Percentiles rank a stretch among this genome's conserved stretches.
Conservation (phyloP, 106 monocot species). For the Iris macrosiphon region DNA sequence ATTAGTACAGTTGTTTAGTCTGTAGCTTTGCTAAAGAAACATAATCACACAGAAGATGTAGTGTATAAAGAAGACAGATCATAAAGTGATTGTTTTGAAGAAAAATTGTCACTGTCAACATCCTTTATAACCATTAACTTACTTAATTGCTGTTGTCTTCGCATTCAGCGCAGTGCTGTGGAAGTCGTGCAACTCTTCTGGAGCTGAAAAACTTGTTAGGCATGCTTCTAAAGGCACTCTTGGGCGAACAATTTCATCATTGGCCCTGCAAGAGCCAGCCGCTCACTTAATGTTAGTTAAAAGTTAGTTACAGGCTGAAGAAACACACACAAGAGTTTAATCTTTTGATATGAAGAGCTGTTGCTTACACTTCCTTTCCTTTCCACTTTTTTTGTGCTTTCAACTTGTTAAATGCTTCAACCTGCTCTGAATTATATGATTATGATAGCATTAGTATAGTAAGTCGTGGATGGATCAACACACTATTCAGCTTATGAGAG, state of each 20-base stretch:
- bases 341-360: background rate
- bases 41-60: no score
- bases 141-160: constrained; percentile 92
- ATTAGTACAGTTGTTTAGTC: no score
- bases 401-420: constrained; percentile 64
- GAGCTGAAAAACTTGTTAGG: constrained; percentile 69
- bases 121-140: constrained; percentile 14
- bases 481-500: background rate
- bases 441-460: background rate
- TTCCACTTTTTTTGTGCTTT: constrained; percentile 41
- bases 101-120: background rate
- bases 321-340: no score
- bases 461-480: constrained; percentile 2
- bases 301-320: background rate
- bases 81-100: background rate
- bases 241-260: constrained; percentile 79
- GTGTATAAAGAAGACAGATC: background rate
- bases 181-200: constrained; percentile 87
- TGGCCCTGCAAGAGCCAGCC: constrained; percentile 26
- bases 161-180: constrained; percentile 90
- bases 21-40: no score
- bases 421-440: constrained; percentile 49
- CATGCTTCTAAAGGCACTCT: constrained; percentile 93
- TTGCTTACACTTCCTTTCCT: constrained; percentile 59
- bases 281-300: constrained; percentile 7